Conservation (phyloP, 805 yeast species). For the Wickerhamiella spandovensis region DNA sequence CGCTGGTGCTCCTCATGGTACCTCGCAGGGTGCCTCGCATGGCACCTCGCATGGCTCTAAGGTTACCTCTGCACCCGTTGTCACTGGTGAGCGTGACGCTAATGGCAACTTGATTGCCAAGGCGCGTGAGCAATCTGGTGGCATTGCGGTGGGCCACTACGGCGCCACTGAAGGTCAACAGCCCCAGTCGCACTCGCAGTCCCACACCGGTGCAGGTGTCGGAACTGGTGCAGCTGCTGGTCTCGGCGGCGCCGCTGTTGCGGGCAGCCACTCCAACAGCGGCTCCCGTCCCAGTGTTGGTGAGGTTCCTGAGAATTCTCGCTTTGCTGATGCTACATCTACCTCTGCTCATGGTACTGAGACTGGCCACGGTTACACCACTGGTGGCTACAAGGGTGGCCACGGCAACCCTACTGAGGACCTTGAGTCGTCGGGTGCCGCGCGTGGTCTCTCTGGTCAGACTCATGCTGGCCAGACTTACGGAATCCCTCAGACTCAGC, state of each 20-base stretch:
- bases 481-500: background rate
- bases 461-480: background rate
- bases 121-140: background rate
- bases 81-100: constrained; percentile 2
- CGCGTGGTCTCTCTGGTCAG: background rate
- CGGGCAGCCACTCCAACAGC: background rate
- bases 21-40: background rate
- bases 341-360: background rate
- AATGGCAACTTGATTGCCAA: background rate
- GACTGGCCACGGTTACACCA: background rate
- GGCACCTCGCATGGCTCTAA: background rate
- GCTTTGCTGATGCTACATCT: background rate
- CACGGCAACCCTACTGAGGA: background rate
- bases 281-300: background rate
- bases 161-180: background rate
- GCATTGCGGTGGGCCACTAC: background rate
- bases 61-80: background rate
- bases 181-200: background rate
- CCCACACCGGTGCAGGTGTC: background rate
- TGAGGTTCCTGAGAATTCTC: background rate
- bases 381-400: background rate
- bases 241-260: background rate
- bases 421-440: background rate
- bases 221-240: background rate
- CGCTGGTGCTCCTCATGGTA: background rate